Conservation (phyloP, 441 rosid species). For the Geranium incanum region DNA sequence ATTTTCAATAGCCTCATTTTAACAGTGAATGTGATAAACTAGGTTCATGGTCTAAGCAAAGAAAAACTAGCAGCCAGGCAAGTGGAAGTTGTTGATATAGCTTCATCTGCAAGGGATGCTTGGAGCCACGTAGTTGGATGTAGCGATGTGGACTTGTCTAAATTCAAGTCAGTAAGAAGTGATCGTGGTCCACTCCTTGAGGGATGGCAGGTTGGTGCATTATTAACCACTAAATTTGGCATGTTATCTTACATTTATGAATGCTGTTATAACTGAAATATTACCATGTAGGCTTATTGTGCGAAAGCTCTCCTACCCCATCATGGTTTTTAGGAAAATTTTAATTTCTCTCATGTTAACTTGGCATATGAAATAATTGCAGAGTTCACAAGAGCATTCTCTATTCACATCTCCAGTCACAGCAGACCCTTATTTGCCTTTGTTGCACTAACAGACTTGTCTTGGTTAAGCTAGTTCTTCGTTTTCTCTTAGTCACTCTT, state of each 20-base stretch:
- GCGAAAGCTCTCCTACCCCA: neutral
- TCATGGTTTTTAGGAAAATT: neutral
- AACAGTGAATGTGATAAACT: constrained; percentile 17
- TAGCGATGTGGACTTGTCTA: constrained; percentile 38
- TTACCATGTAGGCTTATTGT: neutral
- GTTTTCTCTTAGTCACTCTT: neutral
- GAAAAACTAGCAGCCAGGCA: constrained; percentile 45
- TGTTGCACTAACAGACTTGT: neutral
- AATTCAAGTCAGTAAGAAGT: constrained; percentile 44
- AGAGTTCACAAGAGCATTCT: neutral
- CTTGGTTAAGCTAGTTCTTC: too few species aligned
- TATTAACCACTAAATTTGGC: neutral
- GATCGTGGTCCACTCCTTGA: constrained; percentile 56
- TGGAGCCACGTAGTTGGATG: constrained; percentile 51
- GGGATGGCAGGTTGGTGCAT: constrained; percentile 56
- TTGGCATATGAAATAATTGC: neutral
- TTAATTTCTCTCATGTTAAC: neutral
- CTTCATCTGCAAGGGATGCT: constrained; percentile 40
- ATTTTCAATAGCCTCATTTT: constrained; percentile 15
- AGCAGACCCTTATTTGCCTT: neutral
- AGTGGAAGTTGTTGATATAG: constrained; percentile 52
- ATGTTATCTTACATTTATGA: neutral
- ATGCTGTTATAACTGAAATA: neutral
- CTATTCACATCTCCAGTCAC: neutral
- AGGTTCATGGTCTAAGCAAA: constrained; percentile 51